phyloP scores from a whole-genome alignment of 805 yeast genomes.

The Starmerella potacharoeniae region DNA sequence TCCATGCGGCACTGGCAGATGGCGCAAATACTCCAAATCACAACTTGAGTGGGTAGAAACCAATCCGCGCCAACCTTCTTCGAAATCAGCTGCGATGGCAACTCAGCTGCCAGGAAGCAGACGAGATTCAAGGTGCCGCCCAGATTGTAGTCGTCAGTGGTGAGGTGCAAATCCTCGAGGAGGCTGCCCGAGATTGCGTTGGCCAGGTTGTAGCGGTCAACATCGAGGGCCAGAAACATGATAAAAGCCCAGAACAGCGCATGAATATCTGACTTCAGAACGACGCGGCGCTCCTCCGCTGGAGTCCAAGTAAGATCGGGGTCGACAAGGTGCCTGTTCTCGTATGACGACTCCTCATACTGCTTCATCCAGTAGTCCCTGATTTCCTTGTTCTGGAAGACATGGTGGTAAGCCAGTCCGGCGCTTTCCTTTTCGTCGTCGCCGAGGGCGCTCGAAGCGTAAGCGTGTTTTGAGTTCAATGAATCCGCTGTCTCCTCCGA shows the following conservation, averaged over 20 bases:
- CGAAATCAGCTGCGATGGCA: conserved; percentile 57
- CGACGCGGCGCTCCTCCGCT: conserved; percentile 40
- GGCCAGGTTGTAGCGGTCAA: conserved; percentile 46
- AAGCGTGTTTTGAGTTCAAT: background rate
- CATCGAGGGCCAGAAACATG: conserved; percentile 47
- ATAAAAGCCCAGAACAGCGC: conserved; percentile 49
- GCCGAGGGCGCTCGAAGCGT: background rate
- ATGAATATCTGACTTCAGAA: conserved; percentile 43
- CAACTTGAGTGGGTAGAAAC: conserved; percentile 52
- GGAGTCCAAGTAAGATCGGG: conserved; percentile 46
- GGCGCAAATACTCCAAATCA: conserved; percentile 47
- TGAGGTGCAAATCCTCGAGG: conserved; percentile 40
- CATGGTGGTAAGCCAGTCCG: conserved; percentile 18
- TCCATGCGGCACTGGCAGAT: conserved; percentile 39
- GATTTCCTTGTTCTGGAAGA: conserved; percentile 38
- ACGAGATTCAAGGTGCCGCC: conserved; percentile 49
- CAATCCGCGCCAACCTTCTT: conserved; percentile 53
- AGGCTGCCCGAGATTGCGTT: conserved; percentile 51
- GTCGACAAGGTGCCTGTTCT: conserved; percentile 45
- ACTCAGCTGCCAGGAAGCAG: conserved; percentile 47
- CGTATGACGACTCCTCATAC: conserved; percentile 42
- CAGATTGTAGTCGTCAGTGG: conserved; percentile 46
- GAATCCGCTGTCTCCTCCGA: background rate
- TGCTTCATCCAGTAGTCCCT: conserved; percentile 37
- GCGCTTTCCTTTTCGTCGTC: conserved; percentile 5